Evolutionary conservation across 2,329 filamentous ascomycete genomes (phyloP), one percentile per base, ranked within the genome.

Genomic region (Phaeophleospora eucalypticola): DNA sequence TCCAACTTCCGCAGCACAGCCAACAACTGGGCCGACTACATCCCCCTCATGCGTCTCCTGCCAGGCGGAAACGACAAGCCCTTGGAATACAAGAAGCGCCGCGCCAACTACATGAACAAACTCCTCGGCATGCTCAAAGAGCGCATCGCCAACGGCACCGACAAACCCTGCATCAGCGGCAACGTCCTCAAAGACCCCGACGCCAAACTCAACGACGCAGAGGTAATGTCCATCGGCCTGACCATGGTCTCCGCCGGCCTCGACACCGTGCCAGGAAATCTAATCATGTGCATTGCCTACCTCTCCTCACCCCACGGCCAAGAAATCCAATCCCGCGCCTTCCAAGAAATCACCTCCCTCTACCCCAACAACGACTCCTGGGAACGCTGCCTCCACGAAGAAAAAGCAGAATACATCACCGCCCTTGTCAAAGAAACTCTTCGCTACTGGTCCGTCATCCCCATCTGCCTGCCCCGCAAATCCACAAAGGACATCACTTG

Each of bases 211-310:
- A 84, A 85, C 52, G 76, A 81, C 53, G 84, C 80, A 10, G 87
- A 90, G 65, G 76, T 90, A 41, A 88, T 86, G 66, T 87, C 84
- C 2, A 88, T 93, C 56, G 88, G 87, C 63, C 68, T 93, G 18
- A 89, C 86, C 18, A 89, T 91, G 80, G 84, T 91, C 0, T 86
- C 83, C 1, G 87, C 86, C 0, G 87, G 87, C 15, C 78, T 91
- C 14, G 87, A 93, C 62, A 93, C 87, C 0, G 83, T 93, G 1
- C 85, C 87, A 0, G 85, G 82, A 9, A 90, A 89, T 52, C 69
- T 91, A 8, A 83, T 89, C 59, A 88, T 89, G 84, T 83, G 83
- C 10, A 80, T 91, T 36, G 87, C 84, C 2, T 87, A 86, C 57
- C 76, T 93, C 2, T 79, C 84, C n/a, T 82, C 80, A 0, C 67